Percentiles rank a stretch among this genome's conserved stretches.
phyloP scores from a whole-genome alignment of 2,329 filamentous ascomycete species.

The Microsporum canis region DNA sequence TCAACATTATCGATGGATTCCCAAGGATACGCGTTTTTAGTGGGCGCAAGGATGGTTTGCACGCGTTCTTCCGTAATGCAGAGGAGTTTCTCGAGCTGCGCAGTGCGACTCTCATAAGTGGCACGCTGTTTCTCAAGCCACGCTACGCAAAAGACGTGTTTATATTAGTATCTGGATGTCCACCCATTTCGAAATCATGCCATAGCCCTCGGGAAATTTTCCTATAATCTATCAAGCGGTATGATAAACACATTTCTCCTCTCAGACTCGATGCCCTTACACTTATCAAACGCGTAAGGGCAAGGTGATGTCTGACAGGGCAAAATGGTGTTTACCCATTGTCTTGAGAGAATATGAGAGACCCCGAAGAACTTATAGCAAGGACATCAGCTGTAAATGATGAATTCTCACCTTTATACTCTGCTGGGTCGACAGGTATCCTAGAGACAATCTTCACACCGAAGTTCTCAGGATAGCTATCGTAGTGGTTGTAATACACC shows the following conservation, averaged over 20 bases:
- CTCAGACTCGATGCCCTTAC: not conserved
- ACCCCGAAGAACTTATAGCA: not conserved
- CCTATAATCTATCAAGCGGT: not conserved
- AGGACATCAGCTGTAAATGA: not conserved
- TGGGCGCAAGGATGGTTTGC: not conserved
- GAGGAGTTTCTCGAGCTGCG: not conserved
- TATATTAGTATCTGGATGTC: not conserved
- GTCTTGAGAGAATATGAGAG: not conserved
- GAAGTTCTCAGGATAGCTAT: not conserved
- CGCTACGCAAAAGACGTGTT: not conserved
- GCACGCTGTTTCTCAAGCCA: not conserved
- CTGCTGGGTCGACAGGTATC: not conserved
- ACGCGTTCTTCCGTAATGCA: not conserved
- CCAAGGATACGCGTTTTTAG: not conserved
- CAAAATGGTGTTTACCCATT: not conserved
- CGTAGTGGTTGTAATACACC: slow-evolving; percentile 1
- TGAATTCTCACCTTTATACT: not conserved
- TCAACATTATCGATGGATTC: not conserved
- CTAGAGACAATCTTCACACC: not conserved
- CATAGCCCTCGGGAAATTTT: no score
- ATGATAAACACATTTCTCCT: no score
- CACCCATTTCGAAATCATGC: no score
- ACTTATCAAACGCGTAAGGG: not conserved
- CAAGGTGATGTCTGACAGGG: not conserved
- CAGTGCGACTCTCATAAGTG: not conserved